Base-by-base conservation (phyloP, 768 basidiomycete genomes). In the Phlegmacium glaucopus region DNA sequence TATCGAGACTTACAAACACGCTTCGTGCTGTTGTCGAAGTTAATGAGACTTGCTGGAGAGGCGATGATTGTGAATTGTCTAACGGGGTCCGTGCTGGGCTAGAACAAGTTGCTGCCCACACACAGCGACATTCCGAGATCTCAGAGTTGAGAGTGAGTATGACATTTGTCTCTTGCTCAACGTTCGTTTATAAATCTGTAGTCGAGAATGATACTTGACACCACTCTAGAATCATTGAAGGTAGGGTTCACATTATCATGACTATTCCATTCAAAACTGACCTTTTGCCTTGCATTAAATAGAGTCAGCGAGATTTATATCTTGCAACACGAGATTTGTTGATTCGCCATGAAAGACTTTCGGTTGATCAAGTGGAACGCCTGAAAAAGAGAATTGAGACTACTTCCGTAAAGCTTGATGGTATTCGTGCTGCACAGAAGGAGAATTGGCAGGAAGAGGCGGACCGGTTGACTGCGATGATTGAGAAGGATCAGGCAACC, bases 391-490 rank as follows among this genome's bases (percentile, higher is more conserved):
- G 90, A 29, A 83, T 94, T 27, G 92, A 94, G 47, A 69, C 70
- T 0, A 87, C 79, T 45, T 80, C 83, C 3, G 66, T 80, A 54
- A 94, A 90, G 63, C 75, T 94, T 32, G 90, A 94, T 58, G 76
- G 75, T 1, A 76, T 89, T 48, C 83, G 85, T 45, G 69, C 74
- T 7, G 77, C 76, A 0, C 76, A 79, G 61, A 94, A 87, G 62
- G 87, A 91, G 4, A 82, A 85, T 9, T 95, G 90, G 91, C 80
- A 88, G 58, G 82, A 83, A 28, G 91, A 97, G 51, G 87, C 79
- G 4, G 94, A 97, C 52, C 82, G 81, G 55, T 65, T 90, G 35
- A 70, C 85, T 0, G 73, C 72, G 25, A 59, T 74, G 18, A 87
- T 94, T 53, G 93, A 95, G 68, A 84, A 84, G 52, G 95, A 96